Conservation (phyloP, 164 flowering plant genomes). For the Dillenia suffruticosa region DNA sequence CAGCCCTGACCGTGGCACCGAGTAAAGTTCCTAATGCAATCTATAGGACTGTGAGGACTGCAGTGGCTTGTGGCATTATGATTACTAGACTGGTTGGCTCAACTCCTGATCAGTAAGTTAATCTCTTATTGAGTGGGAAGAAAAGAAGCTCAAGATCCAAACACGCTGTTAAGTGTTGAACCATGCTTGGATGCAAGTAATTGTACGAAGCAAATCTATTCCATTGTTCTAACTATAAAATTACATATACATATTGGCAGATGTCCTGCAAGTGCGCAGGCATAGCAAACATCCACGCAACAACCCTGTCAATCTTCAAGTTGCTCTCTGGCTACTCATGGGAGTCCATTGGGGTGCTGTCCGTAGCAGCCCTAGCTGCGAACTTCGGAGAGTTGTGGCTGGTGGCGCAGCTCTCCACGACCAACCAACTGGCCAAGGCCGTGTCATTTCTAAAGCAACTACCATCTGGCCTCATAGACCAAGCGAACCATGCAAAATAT, state of each 20-base stretch:
- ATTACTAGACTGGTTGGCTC: no score
- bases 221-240: neutral
- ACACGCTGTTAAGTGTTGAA: neutral
- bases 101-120: no score
- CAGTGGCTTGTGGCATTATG: no score
- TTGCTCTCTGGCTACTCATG: no score
- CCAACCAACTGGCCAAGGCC: slow-evolving; percentile 28
- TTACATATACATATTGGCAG: slow-evolving; percentile 4
- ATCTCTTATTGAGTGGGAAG: no score
- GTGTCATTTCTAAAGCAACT: slow-evolving; percentile 28
- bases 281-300: slow-evolving; percentile 18
- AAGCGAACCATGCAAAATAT: no score
- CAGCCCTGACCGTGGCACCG: no score
- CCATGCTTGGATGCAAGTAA: neutral
- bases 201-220: neutral
- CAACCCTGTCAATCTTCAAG: slow-evolving; percentile 13
- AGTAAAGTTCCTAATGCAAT: no score
- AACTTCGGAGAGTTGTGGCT: slow-evolving; percentile 31
- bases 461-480: slow-evolving; percentile 16
- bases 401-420: slow-evolving; percentile 17
- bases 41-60: no score
- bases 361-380: slow-evolving; percentile 25
- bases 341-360: slow-evolving; percentile 17
- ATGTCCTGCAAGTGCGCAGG: slow-evolving; percentile 19
- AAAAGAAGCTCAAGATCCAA: no score